Evolutionary conservation across 352 stramenopile genomes (phyloP), one percentile per base, ranked within the genome.

Genomic region (Pythium insidiosum): DNA sequence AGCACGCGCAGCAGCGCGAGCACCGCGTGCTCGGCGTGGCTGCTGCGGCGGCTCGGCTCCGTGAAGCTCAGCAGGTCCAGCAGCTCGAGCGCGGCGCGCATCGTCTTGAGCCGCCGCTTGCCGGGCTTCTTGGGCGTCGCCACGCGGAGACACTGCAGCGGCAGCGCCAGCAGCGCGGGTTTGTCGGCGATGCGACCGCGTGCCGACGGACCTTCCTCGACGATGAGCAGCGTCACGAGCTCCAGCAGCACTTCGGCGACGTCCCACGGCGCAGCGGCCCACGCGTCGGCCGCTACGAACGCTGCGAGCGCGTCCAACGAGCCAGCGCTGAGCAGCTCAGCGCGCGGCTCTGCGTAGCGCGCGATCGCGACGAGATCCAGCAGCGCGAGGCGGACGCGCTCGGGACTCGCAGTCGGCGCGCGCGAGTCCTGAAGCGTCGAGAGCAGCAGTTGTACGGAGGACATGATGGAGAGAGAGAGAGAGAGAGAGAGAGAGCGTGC

Each of bases 81-180:
- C 25, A 83, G 37, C 22, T 78, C 63, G 19, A 85, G 43, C 4
- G 67, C 62, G 12, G 64, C 44, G 15, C 63, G 70, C n/a, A 83
- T 41, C 28, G 59, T 50, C 21, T 62, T 66, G 18, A 51, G 59
- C 29, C 65, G 69, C 28, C 56, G 51, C 51, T 69, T 72, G 35
- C 45, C 42, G 3, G 43, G 20, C 30, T 54, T 66, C 29, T 51
- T 51, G n/a, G 40, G n/a, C 13, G 35, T 18, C 13, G 41, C 39
- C 39, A 21, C 29, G 30, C 47, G 42, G 16, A 66, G 28, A 19
- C 44, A 61, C 9, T 35, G 10, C 11, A 71, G 26, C 6, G 63
- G 56, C 33, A 81, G 31, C 1, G 43, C 50, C 28, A 81, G 16
- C 9, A 67, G 41, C 30, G 46, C 15, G 15, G 41, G 35, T 29